Percentiles rank a stretch among this genome's conserved stretches.
phyloP scores from a whole-genome alignment of 805 yeast genomes.

The Alloascoidea africana region DNA sequence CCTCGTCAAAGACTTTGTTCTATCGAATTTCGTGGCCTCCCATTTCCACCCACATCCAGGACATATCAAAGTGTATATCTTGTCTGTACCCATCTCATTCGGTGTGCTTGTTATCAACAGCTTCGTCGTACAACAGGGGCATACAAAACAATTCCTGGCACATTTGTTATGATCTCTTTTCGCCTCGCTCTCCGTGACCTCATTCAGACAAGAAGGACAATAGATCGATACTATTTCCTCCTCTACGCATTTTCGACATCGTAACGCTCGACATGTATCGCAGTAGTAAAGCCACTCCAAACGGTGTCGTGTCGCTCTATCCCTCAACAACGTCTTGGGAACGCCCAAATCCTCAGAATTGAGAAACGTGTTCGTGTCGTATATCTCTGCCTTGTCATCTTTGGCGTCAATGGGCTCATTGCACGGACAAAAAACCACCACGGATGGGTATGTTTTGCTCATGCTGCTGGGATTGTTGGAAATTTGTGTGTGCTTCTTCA shows the following conservation, averaged over 20 bases:
- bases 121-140: constrained; percentile 17
- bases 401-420: neutral
- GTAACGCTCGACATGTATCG: constrained; percentile 16
- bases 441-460: neutral
- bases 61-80: constrained; percentile 9
- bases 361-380: neutral
- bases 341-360: neutral
- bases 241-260: constrained; percentile 21
- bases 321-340: neutral
- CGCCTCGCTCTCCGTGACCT: constrained; percentile 14
- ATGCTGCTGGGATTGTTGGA: too few relatives aligned
- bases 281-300: constrained; percentile 20
- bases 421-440: constrained; percentile 1
- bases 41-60: constrained; percentile 11
- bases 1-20: constrained; percentile 7
- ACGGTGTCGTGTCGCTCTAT: constrained; percentile 7
- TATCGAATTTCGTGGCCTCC: constrained; percentile 4
- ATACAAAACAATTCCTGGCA: constrained; percentile 18
- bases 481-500: too few relatives aligned
- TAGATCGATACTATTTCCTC: constrained; percentile 17
- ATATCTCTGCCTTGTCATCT: neutral
- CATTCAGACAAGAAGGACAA: constrained; percentile 21
- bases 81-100: constrained; percentile 1
- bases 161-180: constrained; percentile 13
- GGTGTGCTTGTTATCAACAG: neutral